Evolutionary conservation across 768 basidiomycete genomes (phyloP), one percentile per base, ranked within the genome.

Genomic region (Pluteus cervinus): DNA sequence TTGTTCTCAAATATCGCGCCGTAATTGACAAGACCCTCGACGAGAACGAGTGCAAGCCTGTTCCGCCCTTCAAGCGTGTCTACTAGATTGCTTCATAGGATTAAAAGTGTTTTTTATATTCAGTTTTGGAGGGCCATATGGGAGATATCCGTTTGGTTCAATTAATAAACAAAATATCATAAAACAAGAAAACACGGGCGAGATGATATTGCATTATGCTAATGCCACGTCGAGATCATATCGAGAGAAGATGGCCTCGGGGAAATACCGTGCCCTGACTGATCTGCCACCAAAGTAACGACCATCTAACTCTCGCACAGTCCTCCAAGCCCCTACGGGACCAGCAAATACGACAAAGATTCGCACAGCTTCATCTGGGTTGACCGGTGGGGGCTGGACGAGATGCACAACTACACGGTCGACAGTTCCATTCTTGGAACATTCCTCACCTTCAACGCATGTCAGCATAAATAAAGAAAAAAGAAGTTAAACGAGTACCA

Each of bases 1-100:
- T 98, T 44, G 81, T 81, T 29, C 79, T 99, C 62, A 76, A 76
- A 53, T 99, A 98, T 67, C 87, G 96, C 52, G 55, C 59, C 18
- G 96, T 99, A 48, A 93, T 89, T 53, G 69, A 62, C 48, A 75
- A 63, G 33, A 98, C 96, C 29, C 76, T 98, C 29, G 94, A 99
- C 56, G 89, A 94, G 67, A 83, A 78, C 53, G 94, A 97, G 68
- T 94, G 93, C 83, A 94, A 93, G 72, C 55, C 85, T 26, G 90
- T 98, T 23, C 94, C 94, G 46, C 94, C 94, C 10, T 96, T 96
- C 80, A 94, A 94, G 75, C 88, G 91, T 61, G 86, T 87, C 39
- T 94, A 93, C 64, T 93, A 73, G 60, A 33, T 10, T 28, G 9
- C 16, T 10, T 9, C 31, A 10, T 33, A 33, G 26, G 26, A 28